Evolutionary conservation across 2,329 filamentous ascomycete genomes (phyloP), one percentile per base, ranked within the genome.

Genomic region (Claviceps africana): DNA sequence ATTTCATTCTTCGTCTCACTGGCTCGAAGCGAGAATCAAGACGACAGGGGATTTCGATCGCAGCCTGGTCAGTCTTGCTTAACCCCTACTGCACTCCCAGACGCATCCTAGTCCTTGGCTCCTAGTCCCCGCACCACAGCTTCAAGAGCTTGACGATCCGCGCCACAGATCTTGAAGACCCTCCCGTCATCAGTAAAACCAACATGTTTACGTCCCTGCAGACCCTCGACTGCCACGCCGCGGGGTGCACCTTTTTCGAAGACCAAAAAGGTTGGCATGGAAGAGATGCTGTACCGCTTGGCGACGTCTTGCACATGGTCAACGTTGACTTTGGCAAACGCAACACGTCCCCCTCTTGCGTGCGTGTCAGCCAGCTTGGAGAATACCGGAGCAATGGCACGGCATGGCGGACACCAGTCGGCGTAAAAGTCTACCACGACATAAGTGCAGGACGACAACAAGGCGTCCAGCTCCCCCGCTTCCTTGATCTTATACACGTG

Each of bases 201-300:
- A 1, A 65, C 59, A 22, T 63, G 61, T 31, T 51, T 53, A 5
- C 56, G 50, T 7, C 48, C 53, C 15, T 53, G 31, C 6, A 64
- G 51, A 2, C 63, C 62, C 44, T 65, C 59, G n/a, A 65, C 64
- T 15, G 55, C 60, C 44, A 65, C 63, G 49, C 59, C 61, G 50
- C 56, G 55, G 7, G 61, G 61, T 67, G 85, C 68, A 58, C 85
- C 88, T 58, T 84, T 71, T 77, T 90, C 88, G 81, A 91, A 95
- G 65, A 95, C 72, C 53, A 86, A 62, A 70, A 97, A 96, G 17
- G 88, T 95, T 48, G 91, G 91, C 91, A 97, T 96, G 67, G 90
- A 88, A 62, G 85, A 82, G 68, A 97, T 78, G 58, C 79, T 78
- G 60, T 93, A 83, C 61, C 89, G 80, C 62, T 82, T 77, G 30